Base-by-base conservation (phyloP, 1,284 basidiomycete species). In the Pisolithus thermaeus region DNA sequence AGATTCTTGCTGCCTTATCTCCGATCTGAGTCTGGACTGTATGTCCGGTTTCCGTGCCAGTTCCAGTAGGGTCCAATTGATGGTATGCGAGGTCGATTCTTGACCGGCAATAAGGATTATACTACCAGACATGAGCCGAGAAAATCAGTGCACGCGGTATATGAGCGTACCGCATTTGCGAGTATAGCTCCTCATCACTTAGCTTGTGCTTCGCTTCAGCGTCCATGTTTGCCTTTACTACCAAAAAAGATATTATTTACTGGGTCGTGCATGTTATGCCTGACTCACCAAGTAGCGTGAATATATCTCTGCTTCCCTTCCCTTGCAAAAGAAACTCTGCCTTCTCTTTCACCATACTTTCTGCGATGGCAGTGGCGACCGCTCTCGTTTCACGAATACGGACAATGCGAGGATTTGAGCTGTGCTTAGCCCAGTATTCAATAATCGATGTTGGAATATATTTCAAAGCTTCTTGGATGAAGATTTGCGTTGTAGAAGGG, bases 121-220 rank as follows among this genome's bases (percentile, higher is more conserved):
- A 12, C 73, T 73, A 42, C 6, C 32, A 47, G 20, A 28, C 40
- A 36, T 43, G 14, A 45, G 37, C 25, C 18, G 20, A 30, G 27
- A 38, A 41, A 14, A 38, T n/a, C 12, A 18, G n/a, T 49, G 18
- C 16, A 64, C 53, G 77, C 75, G 75, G 67, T 73, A 85, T 78
- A n/a, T 83, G 78, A 7, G 79, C 64, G 3, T 79, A 35, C 32
- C 32, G 67, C 73, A 85, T 78, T 59, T 83, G 78, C 7, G 79
- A 63, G 3, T 79, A 56, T 56, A 83, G 62, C 54, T 83, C 83
- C 25, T 74, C 72, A 25, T 81, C 75, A 4, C 58, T 72, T 48
- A 84, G 63, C 50, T 68, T 69, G 22, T 66, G 66, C 52, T 68
- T 72, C 45, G 70, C 70, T 11, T 76, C 65, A 43, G 76, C 69